phyloP scores from a whole-genome alignment of 805 yeast species.

The Yarrowia sp. region DNA sequence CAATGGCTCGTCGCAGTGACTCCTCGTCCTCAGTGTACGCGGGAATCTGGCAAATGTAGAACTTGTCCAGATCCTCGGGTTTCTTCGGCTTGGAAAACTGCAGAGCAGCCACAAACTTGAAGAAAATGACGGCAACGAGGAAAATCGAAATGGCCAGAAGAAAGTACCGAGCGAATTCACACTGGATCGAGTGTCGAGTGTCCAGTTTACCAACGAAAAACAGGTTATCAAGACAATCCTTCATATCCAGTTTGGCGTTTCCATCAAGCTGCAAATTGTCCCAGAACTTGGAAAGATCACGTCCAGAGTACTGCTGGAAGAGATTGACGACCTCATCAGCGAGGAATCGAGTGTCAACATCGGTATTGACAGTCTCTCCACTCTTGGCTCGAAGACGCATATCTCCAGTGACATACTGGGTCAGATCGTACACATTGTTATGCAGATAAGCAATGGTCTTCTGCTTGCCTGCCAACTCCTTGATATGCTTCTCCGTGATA shows the following conservation, averaged over 20 bases:
- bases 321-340: conserved; percentile 36
- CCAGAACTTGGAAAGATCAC: conserved; percentile 39
- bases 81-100: conserved; percentile 40
- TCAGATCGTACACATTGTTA: conserved; percentile 43
- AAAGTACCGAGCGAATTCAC: conserved; percentile 45
- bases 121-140: conserved; percentile 40
- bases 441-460: conserved; percentile 38
- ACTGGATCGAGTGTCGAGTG: conserved; percentile 41
- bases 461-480: conserved; percentile 32
- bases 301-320: conserved; percentile 40
- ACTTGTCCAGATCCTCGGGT: conserved; percentile 44
- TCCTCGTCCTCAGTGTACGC: conserved; percentile 61
- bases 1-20: conserved; percentile 55
- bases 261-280: conserved; percentile 34
- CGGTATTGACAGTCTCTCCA: conserved; percentile 33
- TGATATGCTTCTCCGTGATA: conserved; percentile 38
- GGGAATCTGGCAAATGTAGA: conserved; percentile 49
- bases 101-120: conserved; percentile 45
- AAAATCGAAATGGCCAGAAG: conserved; percentile 43
- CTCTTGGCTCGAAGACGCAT: conserved; percentile 37
- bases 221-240: conserved; percentile 42
- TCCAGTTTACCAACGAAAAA: conserved; percentile 45
- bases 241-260: conserved; percentile 34
- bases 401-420: conserved; percentile 41
- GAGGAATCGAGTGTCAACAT: conserved; percentile 39